Base-by-base conservation (phyloP, 148 eudicot species). In the Fallopia convolvulus region DNA sequence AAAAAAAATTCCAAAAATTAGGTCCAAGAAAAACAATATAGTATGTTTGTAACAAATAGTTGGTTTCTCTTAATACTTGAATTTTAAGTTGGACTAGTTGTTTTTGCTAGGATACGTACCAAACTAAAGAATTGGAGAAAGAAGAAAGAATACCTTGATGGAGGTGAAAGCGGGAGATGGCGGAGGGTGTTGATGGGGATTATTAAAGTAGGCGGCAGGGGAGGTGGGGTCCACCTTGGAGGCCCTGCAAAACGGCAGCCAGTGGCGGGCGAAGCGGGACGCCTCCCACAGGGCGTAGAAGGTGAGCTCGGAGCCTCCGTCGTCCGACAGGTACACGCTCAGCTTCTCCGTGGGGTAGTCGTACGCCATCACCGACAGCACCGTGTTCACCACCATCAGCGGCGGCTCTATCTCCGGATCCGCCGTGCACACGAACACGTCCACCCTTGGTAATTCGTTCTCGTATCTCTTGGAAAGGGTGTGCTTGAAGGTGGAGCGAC, bases 271-370 rank as follows among this genome's bases (percentile, higher is more conserved):
- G 74, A 93, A 91, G 0, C 20, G 41, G 1, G 94, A 91, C 0
- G 98, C 97, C 72, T 91, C 91, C 70, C 77, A 72, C n/a, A 93
- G 90, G 36, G 98, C 92, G 75, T 88, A 88, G 76, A 86, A 93
- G 30, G 95, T 87, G 17, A 91, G 79, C 11, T 88, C 86, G 0
- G 98, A 91, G 23, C 97, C 89, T n/a, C 84, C 93, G 70, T 93
- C 98, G 52, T 93, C 96, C 0, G 98, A 93, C 14, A 93, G 82
- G 80, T 89, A 91, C 10, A 93, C 79, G n/a, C 83, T 73, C 0
- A 91, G 89, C 66, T 88, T 88, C 15, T 88, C 87, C 0, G 88
- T 74, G 1, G 90, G 93, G 68, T 90, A 88, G 56, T 90, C 87
- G 17, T 90, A 90, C 2, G 94, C 91, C 94, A 90, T 84, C 10